Conservation (phyloP, 805 yeast species). For the Kodamaea fukazawae region DNA sequence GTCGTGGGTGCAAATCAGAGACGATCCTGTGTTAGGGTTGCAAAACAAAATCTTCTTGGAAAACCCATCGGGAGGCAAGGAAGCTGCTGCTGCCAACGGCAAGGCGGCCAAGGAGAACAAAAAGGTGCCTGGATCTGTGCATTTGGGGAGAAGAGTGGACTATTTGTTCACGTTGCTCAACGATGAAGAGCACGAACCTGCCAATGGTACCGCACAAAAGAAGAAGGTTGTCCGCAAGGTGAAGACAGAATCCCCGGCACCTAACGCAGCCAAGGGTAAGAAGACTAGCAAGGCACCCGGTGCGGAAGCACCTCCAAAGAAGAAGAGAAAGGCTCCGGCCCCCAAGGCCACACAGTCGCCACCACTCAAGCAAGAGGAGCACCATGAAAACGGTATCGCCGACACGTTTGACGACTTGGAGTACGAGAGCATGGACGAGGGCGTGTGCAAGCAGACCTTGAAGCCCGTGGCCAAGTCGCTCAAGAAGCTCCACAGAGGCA, state of each 20-base stretch:
- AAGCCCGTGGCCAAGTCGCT: conserved; percentile 68
- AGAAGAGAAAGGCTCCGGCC: conserved; percentile 14
- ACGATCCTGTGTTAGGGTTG: conserved; percentile 87
- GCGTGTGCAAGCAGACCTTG: conserved; percentile 56
- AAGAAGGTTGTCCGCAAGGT: conserved; percentile 19
- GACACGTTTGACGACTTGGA: conserved; percentile 42
- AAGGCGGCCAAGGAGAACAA: conserved; percentile 35
- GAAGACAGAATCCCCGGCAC: conserved; percentile 18
- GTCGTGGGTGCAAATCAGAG: conserved; percentile 90
- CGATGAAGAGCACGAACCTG: conserved; percentile 48
- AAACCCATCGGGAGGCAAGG: conserved; percentile 14
- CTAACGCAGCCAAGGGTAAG: conserved; percentile 15
- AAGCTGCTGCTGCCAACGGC: conserved; percentile 12
- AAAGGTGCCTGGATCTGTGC: conserved; percentile 88
- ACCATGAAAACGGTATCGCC: conserved; percentile 16
- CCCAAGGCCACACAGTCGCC: neutral
- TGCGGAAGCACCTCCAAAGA: conserved; percentile 20
- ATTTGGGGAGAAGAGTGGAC: conserved; percentile 87
- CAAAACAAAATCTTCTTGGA: conserved; percentile 80
- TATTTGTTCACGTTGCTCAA: conserved; percentile 70
- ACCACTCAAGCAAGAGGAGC: conserved; percentile 15
- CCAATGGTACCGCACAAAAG: conserved; percentile 12
- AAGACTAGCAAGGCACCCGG: conserved; percentile 5
- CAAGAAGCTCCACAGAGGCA: conserved; percentile 65
- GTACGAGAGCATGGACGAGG: conserved; percentile 78